These are phyloP conservation scores for Phycomyces nitens DNA, from an alignment of 192 early-diverging fungal species.

Conservation along the genomic window DNA sequence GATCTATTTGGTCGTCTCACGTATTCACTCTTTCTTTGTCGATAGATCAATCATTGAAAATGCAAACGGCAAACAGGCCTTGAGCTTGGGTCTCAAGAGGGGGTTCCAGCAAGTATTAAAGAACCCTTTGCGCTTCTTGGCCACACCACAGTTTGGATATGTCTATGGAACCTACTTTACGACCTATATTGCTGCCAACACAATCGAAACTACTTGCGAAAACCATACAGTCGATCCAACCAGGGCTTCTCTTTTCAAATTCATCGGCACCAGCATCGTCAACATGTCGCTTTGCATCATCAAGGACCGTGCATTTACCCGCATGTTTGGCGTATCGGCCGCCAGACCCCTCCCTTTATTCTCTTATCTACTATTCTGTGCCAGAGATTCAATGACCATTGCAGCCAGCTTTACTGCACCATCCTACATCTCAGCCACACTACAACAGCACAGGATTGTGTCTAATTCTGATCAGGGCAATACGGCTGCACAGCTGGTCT, in stretches of 20 bases:
- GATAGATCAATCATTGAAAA: constrained; percentile 47
- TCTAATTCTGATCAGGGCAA: not conserved
- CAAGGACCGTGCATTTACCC: constrained; percentile 46
- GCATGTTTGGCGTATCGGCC: constrained; percentile 40
- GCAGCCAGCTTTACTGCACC: constrained; percentile 45
- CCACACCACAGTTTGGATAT: constrained; percentile 27
- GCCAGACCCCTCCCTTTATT: constrained; percentile 27
- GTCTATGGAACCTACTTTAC: constrained; percentile 35
- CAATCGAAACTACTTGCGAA: constrained; percentile 38
- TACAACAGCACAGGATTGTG: constrained; percentile 5
- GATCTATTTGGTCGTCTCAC: not conserved
- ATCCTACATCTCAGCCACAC: constrained; percentile 5
- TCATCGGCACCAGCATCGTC: constrained; percentile 33
- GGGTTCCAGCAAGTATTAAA: constrained; percentile 28
- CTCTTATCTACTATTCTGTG: constrained; percentile 38
- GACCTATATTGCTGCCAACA: constrained; percentile 41
- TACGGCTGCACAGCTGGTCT: constrained; percentile 30
- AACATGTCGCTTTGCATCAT: constrained; percentile 44
- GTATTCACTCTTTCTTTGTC: not conserved
- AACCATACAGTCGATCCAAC: constrained; percentile 6
- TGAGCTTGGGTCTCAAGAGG: constrained; percentile 26
- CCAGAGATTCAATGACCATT: constrained; percentile 41
- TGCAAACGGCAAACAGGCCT: constrained; percentile 34
- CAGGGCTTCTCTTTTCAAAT: constrained; percentile 31
- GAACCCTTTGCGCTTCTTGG: constrained; percentile 31